Conservation (phyloP, 768 basidiomycete genomes). For the Amanita pseudoporphyria region DNA sequence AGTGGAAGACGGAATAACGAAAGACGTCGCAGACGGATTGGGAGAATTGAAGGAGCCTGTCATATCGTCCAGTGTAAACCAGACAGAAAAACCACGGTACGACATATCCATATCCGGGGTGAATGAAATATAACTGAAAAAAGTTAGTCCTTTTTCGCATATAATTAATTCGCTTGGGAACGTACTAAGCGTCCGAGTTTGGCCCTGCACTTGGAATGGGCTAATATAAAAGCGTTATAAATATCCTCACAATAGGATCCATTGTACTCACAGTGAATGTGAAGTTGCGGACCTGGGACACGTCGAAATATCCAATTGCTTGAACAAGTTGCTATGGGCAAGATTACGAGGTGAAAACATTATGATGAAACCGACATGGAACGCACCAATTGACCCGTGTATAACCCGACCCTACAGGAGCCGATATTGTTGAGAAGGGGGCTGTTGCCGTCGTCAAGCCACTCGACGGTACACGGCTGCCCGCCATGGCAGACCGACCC, state of each 20-base stretch:
- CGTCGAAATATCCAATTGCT: constrained; percentile 2
- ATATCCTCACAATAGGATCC: too few species aligned
- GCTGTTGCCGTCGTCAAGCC: constrained; percentile 2
- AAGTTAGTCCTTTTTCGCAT: neutral
- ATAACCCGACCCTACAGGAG: neutral
- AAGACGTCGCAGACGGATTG: constrained; percentile 1
- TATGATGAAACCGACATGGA: neutral
- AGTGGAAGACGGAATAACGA: neutral
- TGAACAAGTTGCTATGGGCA: constrained; percentile 5
- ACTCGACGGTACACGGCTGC: constrained; percentile 1
- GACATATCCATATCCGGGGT: neutral
- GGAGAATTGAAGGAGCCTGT: constrained; percentile 4
- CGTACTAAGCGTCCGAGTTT: constrained; percentile 5
- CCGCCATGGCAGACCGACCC: constrained; percentile 2
- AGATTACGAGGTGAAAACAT: neutral
- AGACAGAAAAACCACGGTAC: constrained; percentile 1
- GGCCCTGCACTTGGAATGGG: constrained; percentile 5
- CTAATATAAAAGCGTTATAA: neutral
- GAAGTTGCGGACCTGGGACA: neutral
- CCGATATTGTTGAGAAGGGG: constrained; percentile 2
- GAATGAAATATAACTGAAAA: constrained; percentile 5
- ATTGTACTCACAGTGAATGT: constrained; percentile 1
- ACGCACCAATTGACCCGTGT: constrained; percentile 1
- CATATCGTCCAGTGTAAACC: constrained; percentile 5
- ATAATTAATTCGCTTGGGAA: neutral